Evolutionary conservation across 495 filamentous ascomycete species (phyloP), one percentile per base, ranked within the genome.

Genomic region (Evansstolkia leycettana): DNA sequence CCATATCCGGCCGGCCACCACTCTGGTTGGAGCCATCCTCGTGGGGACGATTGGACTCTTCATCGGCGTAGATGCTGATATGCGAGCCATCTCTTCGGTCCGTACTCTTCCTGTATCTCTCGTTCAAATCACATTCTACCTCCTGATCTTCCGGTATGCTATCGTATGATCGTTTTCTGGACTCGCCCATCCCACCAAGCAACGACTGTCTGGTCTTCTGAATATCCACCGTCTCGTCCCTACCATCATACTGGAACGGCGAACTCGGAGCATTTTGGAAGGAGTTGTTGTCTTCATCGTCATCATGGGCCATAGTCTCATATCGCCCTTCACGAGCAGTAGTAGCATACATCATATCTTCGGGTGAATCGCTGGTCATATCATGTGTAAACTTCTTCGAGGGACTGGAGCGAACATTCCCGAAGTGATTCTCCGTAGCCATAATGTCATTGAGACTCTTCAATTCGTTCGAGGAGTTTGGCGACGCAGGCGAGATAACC

Each of bases 131-230:
- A 6, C 41, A 40, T 10, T 51, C 47, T 3, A 41, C 36, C 23
- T 55, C 50, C 28, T 52, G 39, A 13, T 34, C 34, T 27, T 46
- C 50, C 5, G 60, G 60, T n/a, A 52, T 54, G n/a, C 56, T 38
- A 14, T 65, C 60, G 30, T 51, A 65, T 5, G 58, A 61, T 10
- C 60, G 48, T 38, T 65, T 65, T 45, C 36, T 8, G 43, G 39
- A 30, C 34, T 48, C 11, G 47, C 14, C n/a, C n/a, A n/a, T n/a
- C n/a, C n/a, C n/a, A 5, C 31, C 47, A 14, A 45, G 38, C 4
- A 50, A 54, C 34, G 46, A 6, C 17, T 42, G 41, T n/a, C 38
- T 33, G 2, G 36, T 40, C 16, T 46, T 45, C 5, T 48, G 45
- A 25, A 59, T 47, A 36, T 55, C 56, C 7, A 55, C 52, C 1